Evolutionary conservation across 768 basidiomycete genomes (phyloP).

Genomic region (Leccinum subgranulosum): DNA sequence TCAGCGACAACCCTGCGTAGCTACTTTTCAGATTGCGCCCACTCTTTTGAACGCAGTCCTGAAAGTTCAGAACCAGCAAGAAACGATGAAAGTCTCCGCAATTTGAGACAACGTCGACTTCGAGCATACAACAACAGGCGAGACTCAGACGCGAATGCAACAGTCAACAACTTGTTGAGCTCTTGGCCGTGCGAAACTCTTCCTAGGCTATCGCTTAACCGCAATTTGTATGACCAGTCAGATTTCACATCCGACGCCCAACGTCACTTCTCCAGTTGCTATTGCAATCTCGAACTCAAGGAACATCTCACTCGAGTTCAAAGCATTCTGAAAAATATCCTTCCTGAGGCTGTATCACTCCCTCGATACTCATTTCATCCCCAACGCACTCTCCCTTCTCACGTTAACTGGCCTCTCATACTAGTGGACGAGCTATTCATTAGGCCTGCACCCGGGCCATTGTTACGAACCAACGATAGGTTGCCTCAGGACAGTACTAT

Average conservation of each 20-base stretch:
- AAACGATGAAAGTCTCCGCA: background rate
- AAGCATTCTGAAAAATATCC: background rate
- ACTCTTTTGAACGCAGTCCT: background rate
- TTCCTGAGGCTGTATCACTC: background rate
- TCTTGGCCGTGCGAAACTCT: conserved; percentile 14
- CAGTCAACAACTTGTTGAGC: background rate
- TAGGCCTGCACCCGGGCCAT: conserved; percentile 2
- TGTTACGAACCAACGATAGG: background rate
- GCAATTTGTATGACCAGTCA: background rate
- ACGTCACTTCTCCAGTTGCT: conserved; percentile 9
- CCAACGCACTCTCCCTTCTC: background rate
- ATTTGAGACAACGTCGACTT: background rate
- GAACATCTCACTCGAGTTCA: background rate
- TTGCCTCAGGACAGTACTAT: background rate
- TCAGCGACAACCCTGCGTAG: background rate
- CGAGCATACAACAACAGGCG: background rate
- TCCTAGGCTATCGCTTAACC: background rate
- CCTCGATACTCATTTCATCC: background rate
- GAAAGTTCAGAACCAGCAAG: background rate
- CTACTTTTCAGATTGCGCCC: background rate
- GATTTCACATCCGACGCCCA: background rate
- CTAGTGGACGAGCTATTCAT: background rate
- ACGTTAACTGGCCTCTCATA: background rate
- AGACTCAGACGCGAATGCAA: background rate
- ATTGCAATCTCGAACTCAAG: conserved; percentile 4